Evolutionary conservation across 192 early-diverging fungal species (phyloP), one percentile per base, ranked within the genome.

Genomic region (Backusella tuberculispora): DNA sequence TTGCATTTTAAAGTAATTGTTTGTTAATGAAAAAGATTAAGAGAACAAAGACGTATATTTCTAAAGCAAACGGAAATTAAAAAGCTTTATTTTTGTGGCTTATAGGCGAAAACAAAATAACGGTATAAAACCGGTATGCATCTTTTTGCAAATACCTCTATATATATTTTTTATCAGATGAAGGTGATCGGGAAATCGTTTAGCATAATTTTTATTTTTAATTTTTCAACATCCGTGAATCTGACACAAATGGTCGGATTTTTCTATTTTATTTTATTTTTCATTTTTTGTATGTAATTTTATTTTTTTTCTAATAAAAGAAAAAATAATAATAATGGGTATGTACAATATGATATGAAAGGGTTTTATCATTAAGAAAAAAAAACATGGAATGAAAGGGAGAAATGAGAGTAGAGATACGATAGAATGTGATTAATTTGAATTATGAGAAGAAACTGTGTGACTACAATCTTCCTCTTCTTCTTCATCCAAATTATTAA

Each of bases 401-500:
- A 19, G 9, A 26, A 29, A n/a, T 13, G 34, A 13, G 37, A 66
- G 64, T 34, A 40, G 2, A 19, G 43, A n/a, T 2, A 45, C 19
- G 43, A 3, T 6, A 63, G 56, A 21, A 5, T 26, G 19, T 40
- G 17, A 12, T 26, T 24, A 69, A 26, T 44, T 41, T 15, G 67
- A 69, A 45, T 8, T 13, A 21, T 29, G 42, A 12, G 43, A 53
- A 7, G 29, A 45, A 71, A 53, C 19, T 34, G 45, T 48, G 10
- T 12, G 10, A 21, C 17, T 40, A 8, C 60, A 50, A 5, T 48
- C 46, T 6, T 45, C 53, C 17, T 24, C 34, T 14, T 45, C 44
- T 37, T 69, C 47, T 60, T 68, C 43, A 10, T 46, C 53, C 7
- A 45, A 13, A 40, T 14, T 42, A 38, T 74, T 78, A 29, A 80